phyloP scores from a whole-genome alignment of 805 yeast species.

The Lipomyces anomalus region DNA sequence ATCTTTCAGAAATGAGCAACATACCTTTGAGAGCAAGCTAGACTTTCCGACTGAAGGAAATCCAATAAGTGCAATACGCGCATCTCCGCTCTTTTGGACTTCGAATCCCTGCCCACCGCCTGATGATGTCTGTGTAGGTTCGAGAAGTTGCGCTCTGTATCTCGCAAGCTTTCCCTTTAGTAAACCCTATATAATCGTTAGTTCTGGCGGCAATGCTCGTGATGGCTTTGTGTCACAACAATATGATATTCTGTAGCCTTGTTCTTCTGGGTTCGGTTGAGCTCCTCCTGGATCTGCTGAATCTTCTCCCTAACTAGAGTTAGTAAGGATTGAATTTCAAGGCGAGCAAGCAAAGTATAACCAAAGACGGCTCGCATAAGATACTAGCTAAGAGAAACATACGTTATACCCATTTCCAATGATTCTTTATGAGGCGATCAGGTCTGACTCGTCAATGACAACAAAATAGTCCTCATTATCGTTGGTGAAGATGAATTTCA shows the following conservation, averaged over 20 bases:
- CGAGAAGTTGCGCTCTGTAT: slow-evolving; percentile 82
- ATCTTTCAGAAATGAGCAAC: slow-evolving; percentile 1
- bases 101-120: slow-evolving; percentile 85
- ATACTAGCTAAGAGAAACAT: no score
- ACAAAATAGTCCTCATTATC: no score
- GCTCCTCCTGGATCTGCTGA: slow-evolving; percentile 76
- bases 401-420: no score
- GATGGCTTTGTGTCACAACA: no score
- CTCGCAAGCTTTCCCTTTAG: slow-evolving; percentile 86
- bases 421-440: no score
- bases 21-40: slow-evolving; percentile 64
- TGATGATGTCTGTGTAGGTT: slow-evolving; percentile 73
- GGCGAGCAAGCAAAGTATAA: no score
- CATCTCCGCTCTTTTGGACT: slow-evolving; percentile 93
- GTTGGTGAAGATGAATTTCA: no score
- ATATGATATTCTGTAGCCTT: slow-evolving; percentile 97
- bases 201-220: not conserved
- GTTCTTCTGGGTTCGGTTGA: slow-evolving; percentile 92
- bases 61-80: slow-evolving; percentile 90
- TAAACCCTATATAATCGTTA: slow-evolving; percentile 40
- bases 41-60: slow-evolving; percentile 98
- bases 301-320: slow-evolving; percentile 16
- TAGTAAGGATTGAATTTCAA: no score
- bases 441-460: no score
- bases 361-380: no score